These are phyloP conservation scores for Metschnikowia koreensis DNA, from an alignment of 805 yeast species.

Conservation along the genomic window DNA sequence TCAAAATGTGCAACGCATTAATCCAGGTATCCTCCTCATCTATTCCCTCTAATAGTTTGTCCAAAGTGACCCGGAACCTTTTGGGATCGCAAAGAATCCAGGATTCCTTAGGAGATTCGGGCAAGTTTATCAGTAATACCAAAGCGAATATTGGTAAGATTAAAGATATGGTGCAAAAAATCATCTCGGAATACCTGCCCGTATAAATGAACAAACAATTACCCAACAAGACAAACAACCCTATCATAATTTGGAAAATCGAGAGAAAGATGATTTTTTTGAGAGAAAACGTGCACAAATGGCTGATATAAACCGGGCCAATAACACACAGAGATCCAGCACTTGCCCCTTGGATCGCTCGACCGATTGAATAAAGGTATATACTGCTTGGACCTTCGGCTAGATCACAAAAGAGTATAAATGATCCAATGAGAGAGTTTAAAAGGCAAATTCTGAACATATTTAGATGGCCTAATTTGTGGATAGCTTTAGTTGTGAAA, in stretches of 20 bases:
- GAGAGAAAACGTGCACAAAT: conserved; percentile 9
- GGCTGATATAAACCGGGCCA: conserved; percentile 13
- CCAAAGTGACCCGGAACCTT: not conserved
- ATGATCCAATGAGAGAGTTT: conserved; percentile 3
- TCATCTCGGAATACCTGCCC: conserved; percentile 5
- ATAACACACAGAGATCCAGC: conserved; percentile 13
- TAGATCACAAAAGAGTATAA: not conserved
- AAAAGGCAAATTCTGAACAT: conserved; percentile 3
- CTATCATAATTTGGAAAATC: conserved; percentile 2
- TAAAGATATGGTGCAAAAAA: not conserved
- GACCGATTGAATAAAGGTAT: conserved; percentile 3
- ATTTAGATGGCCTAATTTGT: conserved; percentile 6
- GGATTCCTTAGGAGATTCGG: conserved; percentile 7
- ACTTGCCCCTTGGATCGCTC: conserved; percentile 7
- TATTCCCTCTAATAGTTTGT: not conserved
- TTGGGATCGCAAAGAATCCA: conserved; percentile 1
- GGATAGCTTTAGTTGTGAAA: not conserved
- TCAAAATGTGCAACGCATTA: conserved; percentile 1
- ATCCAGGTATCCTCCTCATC: conserved; percentile 1
- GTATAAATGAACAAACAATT: conserved; percentile 7
- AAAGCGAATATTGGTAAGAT: conserved; percentile 3
- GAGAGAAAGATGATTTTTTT: not conserved
- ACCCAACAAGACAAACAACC: conserved; percentile 5
- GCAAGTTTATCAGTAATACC: conserved; percentile 4
- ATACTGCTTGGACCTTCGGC: conserved; percentile 1